phyloP scores from a whole-genome alignment of 108 stramenopile species.

The Cylindrotheca closterium region DNA sequence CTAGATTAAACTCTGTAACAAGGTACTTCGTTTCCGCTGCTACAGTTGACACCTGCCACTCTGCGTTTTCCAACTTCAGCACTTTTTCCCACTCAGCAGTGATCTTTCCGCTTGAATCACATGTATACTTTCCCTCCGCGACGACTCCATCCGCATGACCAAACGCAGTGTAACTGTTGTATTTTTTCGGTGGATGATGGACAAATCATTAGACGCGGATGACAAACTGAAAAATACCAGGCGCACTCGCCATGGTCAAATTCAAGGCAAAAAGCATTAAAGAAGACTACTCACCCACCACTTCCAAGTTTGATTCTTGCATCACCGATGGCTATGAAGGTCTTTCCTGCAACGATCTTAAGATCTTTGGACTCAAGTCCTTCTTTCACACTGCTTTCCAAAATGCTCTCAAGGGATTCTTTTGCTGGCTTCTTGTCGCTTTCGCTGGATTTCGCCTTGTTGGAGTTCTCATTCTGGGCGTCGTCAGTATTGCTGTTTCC shows the following conservation, averaged over 20 bases:
- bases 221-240: no score
- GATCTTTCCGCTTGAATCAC: constrained; percentile 45
- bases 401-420: constrained; percentile 43
- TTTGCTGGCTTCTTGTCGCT: constrained; percentile 4
- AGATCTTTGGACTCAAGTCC: constrained; percentile 44
- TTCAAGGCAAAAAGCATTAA: no score
- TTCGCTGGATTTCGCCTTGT: constrained; percentile 1
- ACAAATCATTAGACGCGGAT: no score
- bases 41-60: constrained; percentile 41
- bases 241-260: no score
- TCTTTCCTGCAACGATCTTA: constrained; percentile 44
- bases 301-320: constrained; percentile 74
- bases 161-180: constrained; percentile 48
- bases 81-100: constrained; percentile 55
- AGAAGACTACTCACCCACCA: constrained; percentile 15
- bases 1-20: constrained; percentile 37
- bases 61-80: constrained; percentile 43
- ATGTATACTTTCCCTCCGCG: constrained; percentile 69
- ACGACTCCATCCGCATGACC: constrained; percentile 57
- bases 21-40: constrained; percentile 17
- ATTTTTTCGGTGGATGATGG: no score
- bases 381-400: constrained; percentile 45
- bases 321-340: constrained; percentile 55
- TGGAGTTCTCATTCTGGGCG: constrained; percentile 1
- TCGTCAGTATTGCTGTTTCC: constrained; percentile 29